Percentiles rank a stretch among this genome's conserved stretches.
These are phyloP conservation scores for Fusarium sp. DNA, from an alignment of 2,329 filamentous ascomycete genomes.

Conservation along the genomic window DNA sequence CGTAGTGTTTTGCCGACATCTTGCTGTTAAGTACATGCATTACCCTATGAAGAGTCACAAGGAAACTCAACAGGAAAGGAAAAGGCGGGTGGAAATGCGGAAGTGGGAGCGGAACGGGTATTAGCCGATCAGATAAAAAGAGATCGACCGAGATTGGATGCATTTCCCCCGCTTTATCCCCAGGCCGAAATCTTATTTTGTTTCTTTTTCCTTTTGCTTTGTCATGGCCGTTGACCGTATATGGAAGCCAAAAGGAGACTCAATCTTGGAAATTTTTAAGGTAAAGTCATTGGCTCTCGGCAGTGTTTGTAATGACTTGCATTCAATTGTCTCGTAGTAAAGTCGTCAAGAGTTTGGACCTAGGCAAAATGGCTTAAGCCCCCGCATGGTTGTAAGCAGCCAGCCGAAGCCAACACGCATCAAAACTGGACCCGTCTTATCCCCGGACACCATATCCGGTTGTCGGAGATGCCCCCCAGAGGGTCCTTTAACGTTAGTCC, in stretches of 20 bases:
- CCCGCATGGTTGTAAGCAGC: conserved; percentile 25
- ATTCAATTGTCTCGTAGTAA: too few relatives aligned
- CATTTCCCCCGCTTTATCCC: conserved; percentile 28
- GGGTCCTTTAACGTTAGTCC: conserved; percentile 19
- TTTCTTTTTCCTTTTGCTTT: neutral
- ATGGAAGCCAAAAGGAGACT: conserved; percentile 21
- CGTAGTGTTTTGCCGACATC: neutral
- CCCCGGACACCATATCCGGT: conserved; percentile 38
- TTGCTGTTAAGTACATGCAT: neutral
- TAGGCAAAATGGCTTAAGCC: conserved; percentile 7
- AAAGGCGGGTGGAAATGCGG: neutral
- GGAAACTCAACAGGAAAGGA: neutral
- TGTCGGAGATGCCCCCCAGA: conserved; percentile 18
- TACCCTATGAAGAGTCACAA: conserved; percentile 10
- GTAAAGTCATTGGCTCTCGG: neutral
- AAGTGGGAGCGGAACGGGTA: conserved; percentile 6
- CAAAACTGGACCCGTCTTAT: conserved; percentile 31
- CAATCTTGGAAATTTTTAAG: too few relatives aligned
- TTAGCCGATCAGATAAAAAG: conserved; percentile 21
- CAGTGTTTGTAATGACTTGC: neutral
- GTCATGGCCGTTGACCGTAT: neutral
- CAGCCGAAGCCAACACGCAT: conserved; percentile 30
- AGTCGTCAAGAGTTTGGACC: too few relatives aligned
- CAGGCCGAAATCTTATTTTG: conserved; percentile 9
- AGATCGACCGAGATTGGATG: conserved; percentile 7